Conservation (phyloP, 306 rosid species). For the Benincasa hispida region DNA sequence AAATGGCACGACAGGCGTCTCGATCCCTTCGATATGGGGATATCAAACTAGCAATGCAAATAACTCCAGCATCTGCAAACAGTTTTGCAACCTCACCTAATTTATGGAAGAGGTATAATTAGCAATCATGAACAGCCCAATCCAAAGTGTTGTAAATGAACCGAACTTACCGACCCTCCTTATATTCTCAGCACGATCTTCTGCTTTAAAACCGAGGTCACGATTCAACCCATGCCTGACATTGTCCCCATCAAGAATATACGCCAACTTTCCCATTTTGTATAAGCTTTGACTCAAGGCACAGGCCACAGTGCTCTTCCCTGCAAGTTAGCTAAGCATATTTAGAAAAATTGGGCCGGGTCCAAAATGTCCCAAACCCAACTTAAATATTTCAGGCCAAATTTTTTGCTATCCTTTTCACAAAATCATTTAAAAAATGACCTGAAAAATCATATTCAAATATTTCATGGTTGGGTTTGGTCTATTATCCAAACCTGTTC, state of each 20-base stretch:
- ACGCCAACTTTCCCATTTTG: slow-evolving; percentile 57
- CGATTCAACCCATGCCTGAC: slow-evolving; percentile 83
- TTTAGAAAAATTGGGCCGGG: neutral
- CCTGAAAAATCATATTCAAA: neutral
- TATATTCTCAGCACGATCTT: slow-evolving; percentile 98
- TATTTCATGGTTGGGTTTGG: neutral
- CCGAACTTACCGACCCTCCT: slow-evolving; percentile 61
- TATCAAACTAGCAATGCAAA: slow-evolving; percentile 78
- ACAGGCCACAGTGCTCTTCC: slow-evolving; percentile 94
- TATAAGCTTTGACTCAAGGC: slow-evolving; percentile 71
- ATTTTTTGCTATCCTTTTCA: neutral
- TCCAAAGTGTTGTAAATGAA: neutral
- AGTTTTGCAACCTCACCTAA: slow-evolving; percentile 96
- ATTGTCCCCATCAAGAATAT: slow-evolving; percentile 91
- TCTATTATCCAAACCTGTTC: neutral
- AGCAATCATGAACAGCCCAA: neutral
- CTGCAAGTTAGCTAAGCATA: slow-evolving; percentile 25
- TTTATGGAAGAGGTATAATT: neutral
- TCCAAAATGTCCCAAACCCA: neutral
- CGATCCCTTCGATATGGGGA: slow-evolving; percentile 82
- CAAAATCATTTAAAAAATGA: neutral
- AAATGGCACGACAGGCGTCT: slow-evolving; percentile 69
- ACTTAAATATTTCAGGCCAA: neutral
- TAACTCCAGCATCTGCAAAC: slow-evolving; percentile 85
- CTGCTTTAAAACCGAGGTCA: slow-evolving; percentile 80